phyloP scores from a whole-genome alignment of 768 basidiomycete genomes.

The Termitomyces sp. region DNA sequence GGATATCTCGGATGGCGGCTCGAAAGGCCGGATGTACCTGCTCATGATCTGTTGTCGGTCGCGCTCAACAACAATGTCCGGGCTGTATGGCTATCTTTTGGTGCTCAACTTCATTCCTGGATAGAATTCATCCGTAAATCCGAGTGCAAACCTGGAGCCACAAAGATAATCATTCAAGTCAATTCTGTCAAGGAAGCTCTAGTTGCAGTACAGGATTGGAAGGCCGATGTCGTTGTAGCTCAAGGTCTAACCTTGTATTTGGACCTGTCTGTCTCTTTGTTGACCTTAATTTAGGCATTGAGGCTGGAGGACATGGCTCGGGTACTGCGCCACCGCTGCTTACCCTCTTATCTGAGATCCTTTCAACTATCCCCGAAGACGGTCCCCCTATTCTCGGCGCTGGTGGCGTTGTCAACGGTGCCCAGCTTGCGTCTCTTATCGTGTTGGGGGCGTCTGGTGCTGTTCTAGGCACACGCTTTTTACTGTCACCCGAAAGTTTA shows the following conservation, averaged over 20 bases:
- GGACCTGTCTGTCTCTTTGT: background rate
- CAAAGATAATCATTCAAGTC: slow-evolving; percentile 64
- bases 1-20: slow-evolving; percentile 74
- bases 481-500: slow-evolving; percentile 61
- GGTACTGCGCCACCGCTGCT: slow-evolving; percentile 53
- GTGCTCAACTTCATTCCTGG: slow-evolving; percentile 55
- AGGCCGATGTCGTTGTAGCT: slow-evolving; percentile 69
- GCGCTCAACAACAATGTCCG: slow-evolving; percentile 54
- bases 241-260: slow-evolving; percentile 53
- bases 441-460: slow-evolving; percentile 65
- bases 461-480: slow-evolving; percentile 73
- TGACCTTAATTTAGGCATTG: slow-evolving; percentile 48
- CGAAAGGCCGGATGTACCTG: slow-evolving; percentile 40
- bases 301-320: slow-evolving; percentile 78
- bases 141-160: slow-evolving; percentile 39
- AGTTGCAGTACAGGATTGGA: slow-evolving; percentile 60
- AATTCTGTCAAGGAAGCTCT: slow-evolving; percentile 56
- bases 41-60: slow-evolving; percentile 39
- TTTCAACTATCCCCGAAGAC: slow-evolving; percentile 35
- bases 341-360: slow-evolving; percentile 54
- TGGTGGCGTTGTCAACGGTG: slow-evolving; percentile 65
- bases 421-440: slow-evolving; percentile 63
- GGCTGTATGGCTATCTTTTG: slow-evolving; percentile 77
- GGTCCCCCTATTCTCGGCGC: slow-evolving; percentile 64
- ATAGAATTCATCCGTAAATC: slow-evolving; percentile 54